Evolutionary conservation across 768 basidiomycete genomes (phyloP).

Genomic region (Lactarius sanguifluus): DNA sequence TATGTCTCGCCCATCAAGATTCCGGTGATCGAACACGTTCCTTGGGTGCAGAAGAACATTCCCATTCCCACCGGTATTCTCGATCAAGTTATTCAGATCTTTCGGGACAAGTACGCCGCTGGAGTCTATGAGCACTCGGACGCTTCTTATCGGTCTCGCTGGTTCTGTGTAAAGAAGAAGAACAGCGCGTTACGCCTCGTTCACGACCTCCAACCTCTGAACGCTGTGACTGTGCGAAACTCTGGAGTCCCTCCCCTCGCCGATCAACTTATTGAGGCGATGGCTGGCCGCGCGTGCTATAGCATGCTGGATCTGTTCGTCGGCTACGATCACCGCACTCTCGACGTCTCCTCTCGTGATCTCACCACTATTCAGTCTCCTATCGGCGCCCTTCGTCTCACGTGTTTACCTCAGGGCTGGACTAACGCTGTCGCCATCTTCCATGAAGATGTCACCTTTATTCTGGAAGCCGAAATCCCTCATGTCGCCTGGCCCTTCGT

Average conservation of each 20-base stretch:
- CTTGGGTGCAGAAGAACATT: too few relatives aligned
- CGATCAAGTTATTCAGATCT: too few relatives aligned
- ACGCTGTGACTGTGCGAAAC: constrained; percentile 30
- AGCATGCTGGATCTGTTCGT: constrained; percentile 1
- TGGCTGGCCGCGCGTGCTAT: constrained; percentile 32
- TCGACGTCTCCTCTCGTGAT: background rate
- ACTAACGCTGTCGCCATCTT: constrained; percentile 2
- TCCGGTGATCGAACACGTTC: too few relatives aligned
- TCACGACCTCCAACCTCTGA: constrained; percentile 33
- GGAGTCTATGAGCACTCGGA: constrained; percentile 37
- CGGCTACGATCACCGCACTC: background rate
- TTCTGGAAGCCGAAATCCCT: background rate
- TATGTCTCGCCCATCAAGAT: too few relatives aligned
- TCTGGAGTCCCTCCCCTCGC: constrained; percentile 16
- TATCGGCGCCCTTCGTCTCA: background rate
- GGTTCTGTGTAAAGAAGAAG: background rate
- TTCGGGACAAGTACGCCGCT: constrained; percentile 4
- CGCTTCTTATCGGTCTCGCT: background rate
- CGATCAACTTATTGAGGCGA: constrained; percentile 28
- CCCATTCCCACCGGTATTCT: too few relatives aligned
- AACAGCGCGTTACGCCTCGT: constrained; percentile 26
- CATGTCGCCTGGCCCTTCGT: too few relatives aligned
- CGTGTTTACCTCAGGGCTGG: background rate
- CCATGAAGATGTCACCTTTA: constrained; percentile 1
- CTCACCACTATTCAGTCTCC: constrained; percentile 7